phyloP scores from a whole-genome alignment of 1,284 basidiomycete genomes.

The Macrocybe sp. region DNA sequence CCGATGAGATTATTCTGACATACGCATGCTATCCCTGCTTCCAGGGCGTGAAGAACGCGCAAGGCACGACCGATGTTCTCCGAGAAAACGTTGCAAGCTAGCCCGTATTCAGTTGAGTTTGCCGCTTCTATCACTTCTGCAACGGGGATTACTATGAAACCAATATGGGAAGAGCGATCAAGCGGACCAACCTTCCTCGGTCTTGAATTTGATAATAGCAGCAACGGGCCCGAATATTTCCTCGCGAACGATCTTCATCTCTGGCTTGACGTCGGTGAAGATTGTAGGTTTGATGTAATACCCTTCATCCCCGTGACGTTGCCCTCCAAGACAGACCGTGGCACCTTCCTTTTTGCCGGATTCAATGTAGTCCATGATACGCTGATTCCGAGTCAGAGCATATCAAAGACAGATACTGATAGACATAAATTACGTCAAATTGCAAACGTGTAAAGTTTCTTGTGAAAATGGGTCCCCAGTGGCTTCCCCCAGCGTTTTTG shows the following conservation, averaged over 20 bases:
- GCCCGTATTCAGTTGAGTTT: slow-evolving; percentile 81
- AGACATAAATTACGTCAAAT: slow-evolving; percentile 44
- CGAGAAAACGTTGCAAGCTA: slow-evolving; percentile 76
- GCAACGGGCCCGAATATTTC: slow-evolving; percentile 90
- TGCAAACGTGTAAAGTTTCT: slow-evolving; percentile 71
- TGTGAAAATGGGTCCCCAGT: slow-evolving; percentile 77
- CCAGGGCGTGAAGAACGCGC: slow-evolving; percentile 60
- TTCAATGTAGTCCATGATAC: slow-evolving; percentile 66
- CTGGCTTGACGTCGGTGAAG: slow-evolving; percentile 71
- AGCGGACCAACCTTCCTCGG: slow-evolving; percentile 39
- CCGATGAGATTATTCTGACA: slow-evolving; percentile 2
- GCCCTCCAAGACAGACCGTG: slow-evolving; percentile 73
- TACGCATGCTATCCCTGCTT: slow-evolving; percentile 71
- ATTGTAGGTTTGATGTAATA: slow-evolving; percentile 79
- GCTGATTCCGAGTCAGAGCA: slow-evolving; percentile 12
- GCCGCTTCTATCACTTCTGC: slow-evolving; percentile 66
- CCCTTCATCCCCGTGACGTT: slow-evolving; percentile 67
- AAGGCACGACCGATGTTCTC: slow-evolving; percentile 66
- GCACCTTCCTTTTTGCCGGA: slow-evolving; percentile 83
- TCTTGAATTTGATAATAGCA: slow-evolving; percentile 67
- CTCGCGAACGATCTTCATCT: slow-evolving; percentile 85
- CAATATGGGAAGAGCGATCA: neutral
- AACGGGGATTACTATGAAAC: neutral
- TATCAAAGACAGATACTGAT: neutral
- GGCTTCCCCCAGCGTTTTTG: slow-evolving; percentile 39